A percentile compares a stretch with the other conserved stretches of the same genome.
phyloP scores from a whole-genome alignment of 441 rosid species.

The Lepidium campestre region DNA sequence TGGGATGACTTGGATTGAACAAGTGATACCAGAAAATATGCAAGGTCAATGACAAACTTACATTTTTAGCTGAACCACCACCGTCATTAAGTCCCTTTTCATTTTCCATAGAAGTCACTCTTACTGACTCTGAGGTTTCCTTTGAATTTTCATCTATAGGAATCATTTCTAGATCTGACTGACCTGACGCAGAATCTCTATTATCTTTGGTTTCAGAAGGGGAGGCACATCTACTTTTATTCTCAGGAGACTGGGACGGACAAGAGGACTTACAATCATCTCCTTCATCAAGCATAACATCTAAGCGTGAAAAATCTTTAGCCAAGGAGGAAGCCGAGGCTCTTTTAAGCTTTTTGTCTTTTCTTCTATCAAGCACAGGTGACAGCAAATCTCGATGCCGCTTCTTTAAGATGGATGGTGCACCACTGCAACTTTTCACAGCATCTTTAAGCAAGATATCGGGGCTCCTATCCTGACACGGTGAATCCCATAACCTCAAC shows the following conservation, averaged over 20 bases:
- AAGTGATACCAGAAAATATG: background rate
- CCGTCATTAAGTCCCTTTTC: slow-evolving; percentile 29
- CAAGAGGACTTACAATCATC: slow-evolving; percentile 30
- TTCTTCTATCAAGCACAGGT: slow-evolving; percentile 82
- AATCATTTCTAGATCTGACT: slow-evolving; percentile 23
- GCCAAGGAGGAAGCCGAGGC: slow-evolving; percentile 57
- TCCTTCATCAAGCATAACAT: slow-evolving; percentile 59
- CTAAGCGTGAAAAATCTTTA: slow-evolving; percentile 74
- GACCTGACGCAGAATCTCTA: slow-evolving; percentile 32
- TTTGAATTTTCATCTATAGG: slow-evolving; percentile 25
- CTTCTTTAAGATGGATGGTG: slow-evolving; percentile 91
- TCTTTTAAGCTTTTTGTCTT: slow-evolving; percentile 66
- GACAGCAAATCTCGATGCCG: slow-evolving; percentile 79
- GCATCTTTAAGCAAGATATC: slow-evolving; percentile 75
- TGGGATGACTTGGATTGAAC: background rate
- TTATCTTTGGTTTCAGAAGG: slow-evolving; percentile 56
- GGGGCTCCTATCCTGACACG: slow-evolving; percentile 67
- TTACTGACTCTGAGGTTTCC: slow-evolving; percentile 30
- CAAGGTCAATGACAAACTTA: slow-evolving; percentile 35
- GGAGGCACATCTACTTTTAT: slow-evolving; percentile 28
- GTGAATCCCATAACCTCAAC: slow-evolving; percentile 91
- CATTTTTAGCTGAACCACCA: slow-evolving; percentile 31
- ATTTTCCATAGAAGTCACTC: slow-evolving; percentile 23
- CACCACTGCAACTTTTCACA: slow-evolving; percentile 61
- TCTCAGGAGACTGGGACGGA: slow-evolving; percentile 35